These are phyloP conservation scores for Crithidia mellificae DNA, from an alignment of 208 protist species.

Conservation along the genomic window DNA sequence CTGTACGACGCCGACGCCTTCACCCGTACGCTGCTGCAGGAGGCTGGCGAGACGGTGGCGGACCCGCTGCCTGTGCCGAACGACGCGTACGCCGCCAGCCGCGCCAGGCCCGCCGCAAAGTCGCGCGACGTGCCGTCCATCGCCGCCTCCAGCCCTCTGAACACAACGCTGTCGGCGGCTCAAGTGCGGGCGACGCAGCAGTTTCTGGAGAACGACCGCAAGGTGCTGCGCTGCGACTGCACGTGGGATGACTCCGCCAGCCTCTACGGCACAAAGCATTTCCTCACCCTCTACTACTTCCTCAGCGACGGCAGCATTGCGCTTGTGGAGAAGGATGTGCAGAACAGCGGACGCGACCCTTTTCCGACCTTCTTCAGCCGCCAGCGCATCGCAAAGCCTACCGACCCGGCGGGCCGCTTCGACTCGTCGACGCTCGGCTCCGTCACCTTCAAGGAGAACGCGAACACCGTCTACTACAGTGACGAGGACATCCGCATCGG, in stretches of 20 bases:
- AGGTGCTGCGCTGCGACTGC: conserved; percentile 95
- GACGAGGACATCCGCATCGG: conserved; percentile 94
- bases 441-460: conserved; percentile 87
- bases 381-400: conserved; percentile 82
- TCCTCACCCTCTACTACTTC: conserved; percentile 95
- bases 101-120: conserved; percentile 49
- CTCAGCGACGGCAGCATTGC: conserved; percentile 94
- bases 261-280: conserved; percentile 83
- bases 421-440: conserved; percentile 92
- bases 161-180: conserved; percentile 75
- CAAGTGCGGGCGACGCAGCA: conserved; percentile 79
- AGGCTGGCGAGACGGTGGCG: conserved; percentile 60
- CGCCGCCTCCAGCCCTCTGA: conserved; percentile 61
- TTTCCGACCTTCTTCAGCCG: conserved; percentile 92
- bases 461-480: conserved; percentile 93
- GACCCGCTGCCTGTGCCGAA: conserved; percentile 53
- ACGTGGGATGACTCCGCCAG: conserved; percentile 93
- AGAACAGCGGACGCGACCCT: conserved; percentile 95
- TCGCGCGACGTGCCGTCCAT: conserved; percentile 80
- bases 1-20: conserved; percentile 94
- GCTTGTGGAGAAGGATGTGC: conserved; percentile 86
- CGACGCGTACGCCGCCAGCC: conserved; percentile 73
- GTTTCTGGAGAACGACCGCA: conserved; percentile 94
- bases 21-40: conserved; percentile 88
- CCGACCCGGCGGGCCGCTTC: conserved; percentile 59